phyloP scores from a whole-genome alignment of 2,329 filamentous ascomycete genomes.

The Fusarium scirpi region DNA sequence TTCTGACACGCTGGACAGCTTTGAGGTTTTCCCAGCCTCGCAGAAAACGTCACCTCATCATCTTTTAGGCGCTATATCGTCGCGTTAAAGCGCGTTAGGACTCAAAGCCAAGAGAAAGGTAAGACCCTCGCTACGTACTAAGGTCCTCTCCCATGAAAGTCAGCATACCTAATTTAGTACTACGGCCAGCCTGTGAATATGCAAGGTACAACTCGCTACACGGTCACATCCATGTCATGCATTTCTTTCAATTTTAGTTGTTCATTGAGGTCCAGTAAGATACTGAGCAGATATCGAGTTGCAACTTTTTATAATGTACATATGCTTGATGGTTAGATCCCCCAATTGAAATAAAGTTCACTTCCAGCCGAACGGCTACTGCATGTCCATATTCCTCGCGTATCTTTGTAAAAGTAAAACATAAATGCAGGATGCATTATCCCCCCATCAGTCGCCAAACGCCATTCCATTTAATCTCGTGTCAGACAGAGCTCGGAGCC shows the following conservation, averaged over 20 bases:
- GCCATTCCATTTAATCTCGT: constrained; percentile 4
- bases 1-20: constrained; percentile 33
- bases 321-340: neutral
- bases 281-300: neutral
- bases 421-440: constrained; percentile 8
- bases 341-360: neutral
- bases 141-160: neutral
- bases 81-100: constrained; percentile 29
- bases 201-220: constrained; percentile 11
- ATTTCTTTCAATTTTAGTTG: neutral
- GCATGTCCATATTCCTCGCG: neutral
- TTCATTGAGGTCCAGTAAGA: neutral
- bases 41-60: constrained; percentile 36
- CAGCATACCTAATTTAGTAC: neutral
- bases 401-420: neutral
- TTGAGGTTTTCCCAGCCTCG: constrained; percentile 35
- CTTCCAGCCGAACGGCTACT: neutral
- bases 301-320: neutral
- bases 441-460: constrained; percentile 26
- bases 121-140: neutral
- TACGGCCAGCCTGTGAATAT: neutral
- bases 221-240: neutral
- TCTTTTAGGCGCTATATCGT: neutral
- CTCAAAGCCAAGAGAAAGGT: neutral
- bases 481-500: neutral